Conservation (phyloP, 2,329 filamentous ascomycete genomes). For the Cucurbitaria berberidis region DNA sequence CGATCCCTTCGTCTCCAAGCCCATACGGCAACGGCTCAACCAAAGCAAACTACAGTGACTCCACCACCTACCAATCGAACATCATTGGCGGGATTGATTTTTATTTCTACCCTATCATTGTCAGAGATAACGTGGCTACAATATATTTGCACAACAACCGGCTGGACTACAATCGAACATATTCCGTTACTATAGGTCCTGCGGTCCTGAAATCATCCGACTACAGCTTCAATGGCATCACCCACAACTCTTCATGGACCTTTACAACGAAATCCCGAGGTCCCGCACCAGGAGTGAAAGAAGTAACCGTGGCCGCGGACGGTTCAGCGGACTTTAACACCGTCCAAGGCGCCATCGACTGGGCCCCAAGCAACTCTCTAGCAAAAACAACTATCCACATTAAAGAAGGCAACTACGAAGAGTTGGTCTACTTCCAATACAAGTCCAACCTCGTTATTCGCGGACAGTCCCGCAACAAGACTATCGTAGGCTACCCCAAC, state of each 20-base stretch:
- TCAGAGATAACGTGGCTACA: neutral
- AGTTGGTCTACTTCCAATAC: constrained; percentile 13
- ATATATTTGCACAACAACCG: neutral
- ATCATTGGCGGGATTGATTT: neutral
- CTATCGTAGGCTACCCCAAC: constrained; percentile 17
- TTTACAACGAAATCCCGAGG: neutral
- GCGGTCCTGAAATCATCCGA: neutral
- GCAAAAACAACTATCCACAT: neutral
- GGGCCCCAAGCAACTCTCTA: neutral
- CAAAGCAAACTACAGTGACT: neutral
- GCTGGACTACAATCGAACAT: neutral
- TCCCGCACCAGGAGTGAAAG: neutral
- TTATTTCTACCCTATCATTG: neutral
- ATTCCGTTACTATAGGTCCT: neutral
- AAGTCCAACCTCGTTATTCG: constrained; percentile 18
- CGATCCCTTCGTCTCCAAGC: neutral
- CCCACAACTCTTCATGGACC: neutral
- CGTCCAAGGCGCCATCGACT: neutral
- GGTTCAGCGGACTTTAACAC: neutral
- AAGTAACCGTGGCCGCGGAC: neutral
- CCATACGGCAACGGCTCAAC: neutral
- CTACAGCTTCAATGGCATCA: neutral
- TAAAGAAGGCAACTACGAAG: constrained; percentile 11
- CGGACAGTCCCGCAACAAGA: constrained; percentile 9
- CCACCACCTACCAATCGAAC: neutral